phyloP scores from a whole-genome alignment of 2,329 filamentous ascomycete genomes.

The Xylariales sp. region DNA sequence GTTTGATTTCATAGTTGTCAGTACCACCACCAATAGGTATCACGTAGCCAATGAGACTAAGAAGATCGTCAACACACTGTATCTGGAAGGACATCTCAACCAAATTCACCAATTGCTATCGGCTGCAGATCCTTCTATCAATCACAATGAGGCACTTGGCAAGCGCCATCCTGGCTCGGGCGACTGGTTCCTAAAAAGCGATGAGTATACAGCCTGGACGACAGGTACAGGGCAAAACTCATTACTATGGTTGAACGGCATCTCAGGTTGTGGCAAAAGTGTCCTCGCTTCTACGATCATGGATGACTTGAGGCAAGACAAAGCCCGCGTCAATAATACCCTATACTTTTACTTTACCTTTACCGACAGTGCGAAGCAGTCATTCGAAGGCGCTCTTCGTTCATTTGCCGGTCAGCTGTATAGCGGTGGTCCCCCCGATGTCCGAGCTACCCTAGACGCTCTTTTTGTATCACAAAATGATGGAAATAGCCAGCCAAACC shows the following conservation, averaged over 20 bases:
- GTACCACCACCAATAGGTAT: background rate
- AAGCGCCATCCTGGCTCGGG: constrained; percentile 26
- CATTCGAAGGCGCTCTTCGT: constrained; percentile 26
- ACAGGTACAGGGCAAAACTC: constrained; percentile 16
- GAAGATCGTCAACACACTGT: background rate
- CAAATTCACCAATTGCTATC: background rate
- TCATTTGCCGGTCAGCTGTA: constrained; percentile 33
- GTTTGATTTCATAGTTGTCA: too few species aligned
- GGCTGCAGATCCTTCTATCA: background rate
- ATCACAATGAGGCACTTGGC: constrained; percentile 25
- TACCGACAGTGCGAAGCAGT: constrained; percentile 29
- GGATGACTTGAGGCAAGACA: constrained; percentile 16
- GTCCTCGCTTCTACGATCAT: constrained; percentile 32
- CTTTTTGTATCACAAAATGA: constrained; percentile 16
- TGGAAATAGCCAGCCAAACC: constrained; percentile 16
- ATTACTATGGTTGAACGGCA: constrained; percentile 32
- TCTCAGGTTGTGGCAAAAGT: constrained; percentile 37
- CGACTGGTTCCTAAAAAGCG: constrained; percentile 26
- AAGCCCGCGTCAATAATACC: background rate
- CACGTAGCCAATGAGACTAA: background rate
- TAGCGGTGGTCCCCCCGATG: constrained; percentile 9
- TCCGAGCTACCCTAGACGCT: constrained; percentile 16
- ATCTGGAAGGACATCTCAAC: constrained; percentile 7
- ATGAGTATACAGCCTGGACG: constrained; percentile 26
- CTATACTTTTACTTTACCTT: constrained; percentile 34